Base-by-base conservation (phyloP, 2,329 filamentous ascomycete genomes). In the Pyrenochaeta sp. region DNA sequence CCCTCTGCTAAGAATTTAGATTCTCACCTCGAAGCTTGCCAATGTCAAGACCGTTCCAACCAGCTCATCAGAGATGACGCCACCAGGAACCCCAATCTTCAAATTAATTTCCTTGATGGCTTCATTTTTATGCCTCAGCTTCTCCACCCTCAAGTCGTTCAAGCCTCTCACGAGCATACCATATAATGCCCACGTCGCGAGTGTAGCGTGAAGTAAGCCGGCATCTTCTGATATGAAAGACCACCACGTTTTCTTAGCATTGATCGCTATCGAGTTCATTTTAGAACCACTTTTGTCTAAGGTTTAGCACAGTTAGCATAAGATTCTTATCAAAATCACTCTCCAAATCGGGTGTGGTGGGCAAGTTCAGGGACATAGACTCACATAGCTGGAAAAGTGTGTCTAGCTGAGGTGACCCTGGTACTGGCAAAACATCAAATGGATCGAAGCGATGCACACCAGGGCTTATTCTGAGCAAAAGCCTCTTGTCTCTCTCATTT, bases 161-260 rank as follows among this genome's bases (percentile, higher is more conserved):
- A 58, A 33, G 1, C 56, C 58, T 23, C 49, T 48, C 6, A 57
- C 56, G 5, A 71, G 50, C 29, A 63, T 53, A 10, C 64, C 64
- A 31, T 69, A 68, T 9, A 71, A 44, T 18, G 67, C 68, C 65
- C 67, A 68, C 11, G 64, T 68, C n/a, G 68, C 67, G 12, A 71
- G 41, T 1, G 67, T 68, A 1, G 64, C 65, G 40, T 71, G 68
- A 7, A 69, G 39, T 5, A 71, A 30, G 7, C 64, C 64, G 1
- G 63, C 58, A 31, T 69, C 66, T n/a, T 54, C 49, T 1, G 58
- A 54, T 20, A 68, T 58, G 47, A 69, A 64, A 2, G 54, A 40
- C 56, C 55, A 63, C 67, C 66, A 71, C 4, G 65, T 65, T 29
- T 58, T 50, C 5, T 52, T 49, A 12, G 64, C 54, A 42, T 69